These are phyloP conservation scores for Collybia mongolica DNA, from an alignment of 768 basidiomycete species.

Conservation along the genomic window DNA sequence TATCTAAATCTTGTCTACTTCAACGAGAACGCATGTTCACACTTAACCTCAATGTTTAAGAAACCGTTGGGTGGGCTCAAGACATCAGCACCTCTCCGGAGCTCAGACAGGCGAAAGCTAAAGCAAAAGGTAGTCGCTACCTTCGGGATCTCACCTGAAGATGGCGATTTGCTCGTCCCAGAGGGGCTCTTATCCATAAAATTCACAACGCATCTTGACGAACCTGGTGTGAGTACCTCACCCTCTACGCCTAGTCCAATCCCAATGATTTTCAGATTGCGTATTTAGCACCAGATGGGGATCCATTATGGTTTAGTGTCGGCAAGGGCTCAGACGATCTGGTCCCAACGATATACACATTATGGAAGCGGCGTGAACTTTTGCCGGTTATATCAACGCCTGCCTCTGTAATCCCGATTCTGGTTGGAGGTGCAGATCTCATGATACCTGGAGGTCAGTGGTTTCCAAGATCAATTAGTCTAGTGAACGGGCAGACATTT, in stretches of 20 bases:
- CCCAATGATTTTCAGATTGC: conserved; percentile 43
- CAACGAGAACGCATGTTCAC: neutral
- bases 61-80: conserved; percentile 69
- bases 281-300: conserved; percentile 62
- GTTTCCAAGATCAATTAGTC: too few species aligned
- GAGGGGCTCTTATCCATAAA: conserved; percentile 70
- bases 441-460: conserved; percentile 84
- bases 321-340: conserved; percentile 68
- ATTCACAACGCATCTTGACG: conserved; percentile 61
- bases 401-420: conserved; percentile 63
- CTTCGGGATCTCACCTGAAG: conserved; percentile 51
- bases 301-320: conserved; percentile 77
- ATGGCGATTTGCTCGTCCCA: conserved; percentile 70
- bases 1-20: conserved; percentile 1
- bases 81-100: conserved; percentile 72
- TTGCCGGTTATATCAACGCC: conserved; percentile 75
- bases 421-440: conserved; percentile 80
- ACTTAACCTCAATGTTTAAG: conserved; percentile 64
- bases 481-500: too few species aligned
- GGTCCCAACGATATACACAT: conserved; percentile 79
- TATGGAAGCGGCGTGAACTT: conserved; percentile 73
- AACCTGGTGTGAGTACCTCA: conserved; percentile 52
- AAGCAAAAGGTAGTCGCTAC: conserved; percentile 53
- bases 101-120: conserved; percentile 73
- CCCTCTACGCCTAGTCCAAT: neutral